phyloP scores from a whole-genome alignment of 2,329 filamentous ascomycete genomes.

The Aspergillus neoniger region DNA sequence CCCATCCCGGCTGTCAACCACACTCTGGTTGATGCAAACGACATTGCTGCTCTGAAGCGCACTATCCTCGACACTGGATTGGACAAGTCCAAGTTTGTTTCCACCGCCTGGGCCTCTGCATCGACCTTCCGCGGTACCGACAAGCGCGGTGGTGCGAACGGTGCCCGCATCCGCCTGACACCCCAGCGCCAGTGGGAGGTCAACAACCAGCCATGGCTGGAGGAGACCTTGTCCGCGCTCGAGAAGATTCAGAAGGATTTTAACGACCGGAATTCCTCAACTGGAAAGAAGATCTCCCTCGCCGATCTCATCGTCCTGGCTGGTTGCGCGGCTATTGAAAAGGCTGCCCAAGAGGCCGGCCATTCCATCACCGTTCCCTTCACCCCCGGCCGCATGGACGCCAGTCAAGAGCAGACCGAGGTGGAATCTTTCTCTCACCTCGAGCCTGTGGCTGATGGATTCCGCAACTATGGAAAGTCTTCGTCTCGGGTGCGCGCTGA shows the following conservation, averaged over 20 bases:
- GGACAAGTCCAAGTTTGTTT: conserved; percentile 62
- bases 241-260: conserved; percentile 68
- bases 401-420: conserved; percentile 72
- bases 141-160: conserved; percentile 82
- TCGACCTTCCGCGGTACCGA: conserved; percentile 73
- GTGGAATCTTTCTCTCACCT: conserved; percentile 64
- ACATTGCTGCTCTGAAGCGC: conserved; percentile 67
- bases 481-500: conserved; percentile 64
- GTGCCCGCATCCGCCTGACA: conserved; percentile 72
- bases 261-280: conserved; percentile 50
- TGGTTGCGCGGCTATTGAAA: conserved; percentile 71
- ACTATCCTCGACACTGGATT: conserved; percentile 66
- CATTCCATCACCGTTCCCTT: conserved; percentile 65
- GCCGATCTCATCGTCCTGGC: conserved; percentile 77
- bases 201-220: conserved; percentile 71
- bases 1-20: conserved; percentile 64
- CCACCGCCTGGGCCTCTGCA: conserved; percentile 68
- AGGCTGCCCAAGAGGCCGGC: conserved; percentile 55
- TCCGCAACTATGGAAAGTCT: conserved; percentile 75
- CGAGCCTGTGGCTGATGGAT: conserved; percentile 70
- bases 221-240: conserved; percentile 61
- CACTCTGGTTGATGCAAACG: conserved; percentile 61
- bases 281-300: conserved; percentile 72
- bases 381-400: conserved; percentile 70
- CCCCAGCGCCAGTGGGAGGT: conserved; percentile 72